These are phyloP conservation scores for Rhizophora mangle DNA, from an alignment of 345 rosid genomes.

Conservation along the genomic window DNA sequence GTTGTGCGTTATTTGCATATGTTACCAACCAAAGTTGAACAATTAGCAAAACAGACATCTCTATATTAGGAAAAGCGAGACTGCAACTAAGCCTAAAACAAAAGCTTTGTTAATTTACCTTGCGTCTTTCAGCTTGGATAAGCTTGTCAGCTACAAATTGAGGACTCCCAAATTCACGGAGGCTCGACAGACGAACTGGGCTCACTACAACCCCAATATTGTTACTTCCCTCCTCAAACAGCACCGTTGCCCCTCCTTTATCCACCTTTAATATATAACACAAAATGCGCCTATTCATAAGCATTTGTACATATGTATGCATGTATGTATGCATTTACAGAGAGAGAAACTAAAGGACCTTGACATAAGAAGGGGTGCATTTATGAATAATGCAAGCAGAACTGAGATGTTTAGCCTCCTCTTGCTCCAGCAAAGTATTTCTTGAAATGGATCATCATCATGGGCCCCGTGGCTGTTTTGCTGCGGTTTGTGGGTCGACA, in stretches of 20 bases:
- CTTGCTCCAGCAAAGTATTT: constrained; percentile 30
- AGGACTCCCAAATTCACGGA: constrained; percentile 73
- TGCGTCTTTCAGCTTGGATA: constrained; percentile 81
- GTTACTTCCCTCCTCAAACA: constrained; percentile 83
- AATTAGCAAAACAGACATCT: too few relatives aligned
- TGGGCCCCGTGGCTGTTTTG: neutral
- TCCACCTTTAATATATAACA: constrained; percentile 47
- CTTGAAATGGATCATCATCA: neutral
- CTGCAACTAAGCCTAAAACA: too few relatives aligned
- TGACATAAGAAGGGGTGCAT: constrained; percentile 69
- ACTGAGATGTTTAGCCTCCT: constrained; percentile 54
- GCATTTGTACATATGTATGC: neutral
- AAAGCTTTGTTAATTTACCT: constrained; percentile 31
- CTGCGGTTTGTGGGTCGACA: neutral
- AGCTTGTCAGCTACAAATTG: constrained; percentile 81
- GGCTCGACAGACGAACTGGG: constrained; percentile 74
- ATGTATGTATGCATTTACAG: neutral
- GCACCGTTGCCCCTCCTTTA: constrained; percentile 81
- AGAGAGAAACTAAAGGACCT: constrained; percentile 36
- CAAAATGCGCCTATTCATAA: too few relatives aligned
- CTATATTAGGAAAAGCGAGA: too few relatives aligned
- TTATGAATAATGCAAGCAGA: constrained; percentile 43
- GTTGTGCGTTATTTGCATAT: too few relatives aligned
- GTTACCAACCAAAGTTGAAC: too few relatives aligned
- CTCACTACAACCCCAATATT: constrained; percentile 80